These are phyloP conservation scores for Lupinus albus DNA, from an alignment of 306 rosid genomes.

Conservation along the genomic window DNA sequence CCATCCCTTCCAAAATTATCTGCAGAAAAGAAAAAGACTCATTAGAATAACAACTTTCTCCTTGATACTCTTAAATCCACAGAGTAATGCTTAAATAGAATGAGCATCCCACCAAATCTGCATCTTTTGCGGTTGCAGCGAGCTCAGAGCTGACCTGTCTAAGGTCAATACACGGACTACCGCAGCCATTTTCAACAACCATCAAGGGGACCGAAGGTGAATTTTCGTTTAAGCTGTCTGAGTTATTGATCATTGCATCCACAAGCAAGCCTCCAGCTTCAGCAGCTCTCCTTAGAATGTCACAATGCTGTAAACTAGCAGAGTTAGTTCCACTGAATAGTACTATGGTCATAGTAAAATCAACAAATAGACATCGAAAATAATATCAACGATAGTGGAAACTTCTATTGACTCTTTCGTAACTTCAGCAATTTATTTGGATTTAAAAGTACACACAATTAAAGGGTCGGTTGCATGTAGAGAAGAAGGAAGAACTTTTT, in stretches of 20 bases:
- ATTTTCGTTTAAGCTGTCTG: conserved; percentile 58
- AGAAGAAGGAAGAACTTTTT: background rate
- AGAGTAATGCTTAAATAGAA: conserved; percentile 19
- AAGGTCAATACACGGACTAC: conserved; percentile 94
- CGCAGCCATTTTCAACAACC: conserved; percentile 98
- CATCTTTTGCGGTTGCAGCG: conserved; percentile 93
- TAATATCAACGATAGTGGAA: background rate
- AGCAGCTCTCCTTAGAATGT: conserved; percentile 92
- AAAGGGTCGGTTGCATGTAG: background rate
- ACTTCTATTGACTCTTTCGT: background rate
- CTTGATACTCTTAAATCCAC: conserved; percentile 22
- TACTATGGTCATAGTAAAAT: conserved; percentile 4
- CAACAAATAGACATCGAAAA: conserved; percentile 14
- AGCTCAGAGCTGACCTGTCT: conserved; percentile 99
- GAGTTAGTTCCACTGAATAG: conserved; percentile 39
- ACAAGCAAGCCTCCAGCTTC: conserved; percentile 94
- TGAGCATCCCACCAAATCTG: conserved; percentile 72
- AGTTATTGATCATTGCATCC: conserved; percentile 81
- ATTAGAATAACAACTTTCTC: conserved; percentile 28
- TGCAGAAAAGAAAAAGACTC: conserved; percentile 45
- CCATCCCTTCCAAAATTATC: conserved; percentile 99
- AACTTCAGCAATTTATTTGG: conserved; percentile 7
- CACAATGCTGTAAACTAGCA: conserved; percentile 76
- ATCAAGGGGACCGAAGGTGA: conserved; percentile 68
- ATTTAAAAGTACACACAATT: conserved; percentile 3